Evolutionary conservation across 495 filamentous ascomycete species (phyloP).

Genomic region (Neurospora sp.): DNA sequence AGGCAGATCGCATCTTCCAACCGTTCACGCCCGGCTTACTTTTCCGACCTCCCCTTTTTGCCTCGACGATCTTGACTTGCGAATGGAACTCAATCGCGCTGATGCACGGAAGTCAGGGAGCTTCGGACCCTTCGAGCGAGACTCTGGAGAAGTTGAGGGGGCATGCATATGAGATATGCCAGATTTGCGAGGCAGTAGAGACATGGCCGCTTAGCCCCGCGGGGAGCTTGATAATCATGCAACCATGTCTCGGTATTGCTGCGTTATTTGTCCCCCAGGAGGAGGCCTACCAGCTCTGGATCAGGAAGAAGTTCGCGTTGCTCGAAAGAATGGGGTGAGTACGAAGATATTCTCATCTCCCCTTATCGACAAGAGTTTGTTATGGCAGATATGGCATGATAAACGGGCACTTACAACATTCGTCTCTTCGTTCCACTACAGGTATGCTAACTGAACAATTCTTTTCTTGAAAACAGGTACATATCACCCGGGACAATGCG

Average conservation of each 20-base stretch:
- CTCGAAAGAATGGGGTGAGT: slow-evolving; percentile 80
- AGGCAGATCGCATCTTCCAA: slow-evolving; percentile 57
- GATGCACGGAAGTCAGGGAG: slow-evolving; percentile 69
- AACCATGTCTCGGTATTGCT: slow-evolving; percentile 67
- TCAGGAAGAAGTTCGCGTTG: slow-evolving; percentile 63
- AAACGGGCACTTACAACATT: background rate
- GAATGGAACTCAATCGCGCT: slow-evolving; percentile 70
- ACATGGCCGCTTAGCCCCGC: slow-evolving; percentile 59
- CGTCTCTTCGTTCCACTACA: background rate
- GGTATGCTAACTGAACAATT: background rate
- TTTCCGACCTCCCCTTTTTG: slow-evolving; percentile 58
- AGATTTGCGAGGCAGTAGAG: slow-evolving; percentile 68
- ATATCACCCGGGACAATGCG: slow-evolving; percentile 70
- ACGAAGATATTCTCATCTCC: background rate
- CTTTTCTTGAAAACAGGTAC: slow-evolving; percentile 46
- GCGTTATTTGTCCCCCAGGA: slow-evolving; percentile 70
- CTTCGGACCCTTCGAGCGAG: slow-evolving; percentile 40
- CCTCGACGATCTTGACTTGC: slow-evolving; percentile 57
- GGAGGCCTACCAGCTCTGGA: slow-evolving; percentile 67
- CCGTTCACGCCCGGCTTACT: slow-evolving; percentile 59
- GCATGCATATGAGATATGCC: slow-evolving; percentile 60
- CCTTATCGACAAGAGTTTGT: background rate
- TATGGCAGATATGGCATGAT: background rate
- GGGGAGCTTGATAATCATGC: slow-evolving; percentile 60
- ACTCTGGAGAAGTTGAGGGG: slow-evolving; percentile 42